Conservation (phyloP, 257 asterid genomes). For the Plantago ovata region DNA sequence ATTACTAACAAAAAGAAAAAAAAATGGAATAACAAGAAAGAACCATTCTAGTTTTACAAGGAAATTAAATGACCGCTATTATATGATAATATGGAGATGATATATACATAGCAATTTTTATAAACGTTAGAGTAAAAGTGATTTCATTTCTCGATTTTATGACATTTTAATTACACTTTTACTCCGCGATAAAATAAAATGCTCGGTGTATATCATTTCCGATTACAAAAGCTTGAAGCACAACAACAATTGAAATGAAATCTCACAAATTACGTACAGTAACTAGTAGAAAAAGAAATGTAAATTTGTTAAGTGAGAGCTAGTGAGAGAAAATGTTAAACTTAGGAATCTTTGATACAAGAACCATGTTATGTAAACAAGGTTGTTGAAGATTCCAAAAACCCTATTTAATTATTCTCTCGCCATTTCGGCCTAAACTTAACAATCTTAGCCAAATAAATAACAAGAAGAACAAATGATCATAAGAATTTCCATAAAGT, state of each 20-base stretch:
- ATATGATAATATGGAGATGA: no score
- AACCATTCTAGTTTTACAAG: no score
- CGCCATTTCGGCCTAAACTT: conserved; percentile 17
- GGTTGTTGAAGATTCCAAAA: conserved; percentile 26
- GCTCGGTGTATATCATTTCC: no score
- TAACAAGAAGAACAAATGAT: neutral
- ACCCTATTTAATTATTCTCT: conserved; percentile 20
- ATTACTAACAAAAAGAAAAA: no score
- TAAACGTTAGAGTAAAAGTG: no score
- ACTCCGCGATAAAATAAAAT: no score
- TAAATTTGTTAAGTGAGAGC: neutral
- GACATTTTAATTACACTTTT: no score
- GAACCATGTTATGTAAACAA: neutral
- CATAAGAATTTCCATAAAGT: conserved; percentile 7
- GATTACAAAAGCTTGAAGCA: neutral
- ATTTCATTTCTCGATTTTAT: no score
- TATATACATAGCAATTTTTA: no score
- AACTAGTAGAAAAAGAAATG: neutral
- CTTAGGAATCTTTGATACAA: neutral
- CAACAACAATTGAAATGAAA: neutral
- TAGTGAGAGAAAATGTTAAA: neutral
- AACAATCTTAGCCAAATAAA: conserved; percentile 8
- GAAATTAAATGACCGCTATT: no score
- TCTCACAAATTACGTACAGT: neutral
- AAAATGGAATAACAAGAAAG: no score